These are phyloP conservation scores for Pseudoturritis turrita DNA, from an alignment of 345 rosid genomes.

Conservation along the genomic window DNA sequence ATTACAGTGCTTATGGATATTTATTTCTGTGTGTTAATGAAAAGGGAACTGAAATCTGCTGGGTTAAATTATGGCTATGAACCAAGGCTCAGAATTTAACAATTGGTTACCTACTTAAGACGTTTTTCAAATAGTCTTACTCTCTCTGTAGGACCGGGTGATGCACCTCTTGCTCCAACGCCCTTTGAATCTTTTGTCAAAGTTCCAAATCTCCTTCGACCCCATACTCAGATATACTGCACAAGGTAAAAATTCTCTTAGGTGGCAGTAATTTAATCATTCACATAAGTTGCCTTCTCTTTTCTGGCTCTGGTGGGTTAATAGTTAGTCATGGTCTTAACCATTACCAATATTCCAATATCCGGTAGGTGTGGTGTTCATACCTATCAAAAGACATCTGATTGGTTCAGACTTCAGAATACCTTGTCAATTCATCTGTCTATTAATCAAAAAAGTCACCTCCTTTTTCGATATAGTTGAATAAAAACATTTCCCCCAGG, in stretches of 20 bases:
- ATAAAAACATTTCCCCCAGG: not conserved
- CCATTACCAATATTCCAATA: not conserved
- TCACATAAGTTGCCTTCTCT: not conserved
- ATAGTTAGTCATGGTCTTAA: not conserved
- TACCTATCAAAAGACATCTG: not conserved
- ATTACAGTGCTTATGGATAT: not conserved
- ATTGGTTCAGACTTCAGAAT: not conserved
- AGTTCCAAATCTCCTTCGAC: conserved; percentile 91
- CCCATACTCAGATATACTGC: conserved; percentile 90
- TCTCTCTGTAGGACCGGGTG: conserved; percentile 62
- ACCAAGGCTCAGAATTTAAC: not conserved
- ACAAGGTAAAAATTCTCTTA: conserved; percentile 58
- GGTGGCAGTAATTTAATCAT: not conserved
- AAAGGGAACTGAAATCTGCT: not conserved
- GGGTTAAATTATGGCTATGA: not conserved
- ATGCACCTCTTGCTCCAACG: conserved; percentile 87
- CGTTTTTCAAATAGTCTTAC: conserved; percentile 10
- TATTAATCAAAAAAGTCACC: not conserved
- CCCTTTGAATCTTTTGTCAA: conserved; percentile 90
- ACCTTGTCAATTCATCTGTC: not conserved
- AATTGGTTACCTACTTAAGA: not conserved
- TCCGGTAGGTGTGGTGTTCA: not conserved
- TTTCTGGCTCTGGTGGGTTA: not conserved
- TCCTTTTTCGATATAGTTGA: not conserved
- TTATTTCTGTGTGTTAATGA: not conserved